A percentile compares a stretch with the other conserved stretches of the same genome.
Evolutionary conservation across 805 yeast genomes (phyloP).

Genomic region (Ogataea minuta): DNA sequence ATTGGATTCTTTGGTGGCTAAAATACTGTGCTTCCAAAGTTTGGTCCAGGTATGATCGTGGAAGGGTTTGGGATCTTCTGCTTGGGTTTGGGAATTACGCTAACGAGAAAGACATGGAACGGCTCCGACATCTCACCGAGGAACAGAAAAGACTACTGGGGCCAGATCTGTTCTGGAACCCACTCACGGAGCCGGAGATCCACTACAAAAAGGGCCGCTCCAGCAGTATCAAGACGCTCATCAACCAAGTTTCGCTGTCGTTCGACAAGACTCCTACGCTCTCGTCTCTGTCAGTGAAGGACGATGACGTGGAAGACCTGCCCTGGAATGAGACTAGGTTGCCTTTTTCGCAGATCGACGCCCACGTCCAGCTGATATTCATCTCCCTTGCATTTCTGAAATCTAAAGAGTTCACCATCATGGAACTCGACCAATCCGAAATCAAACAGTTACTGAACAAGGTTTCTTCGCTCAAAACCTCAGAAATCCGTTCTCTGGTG

Average conservation of each 20-base stretch:
- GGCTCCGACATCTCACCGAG: conserved; percentile 21
- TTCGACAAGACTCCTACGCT: conserved; percentile 31
- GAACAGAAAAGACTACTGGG: conserved; percentile 39
- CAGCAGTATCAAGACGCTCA: conserved; percentile 32
- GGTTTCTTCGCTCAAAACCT: conserved; percentile 42
- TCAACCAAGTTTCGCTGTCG: conserved; percentile 25
- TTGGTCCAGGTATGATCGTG: conserved; percentile 77
- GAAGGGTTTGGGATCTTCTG: conserved; percentile 84
- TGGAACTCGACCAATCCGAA: conserved; percentile 89
- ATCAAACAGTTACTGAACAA: conserved; percentile 73
- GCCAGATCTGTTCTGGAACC: conserved; percentile 64
- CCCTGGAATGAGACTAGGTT: conserved; percentile 23
- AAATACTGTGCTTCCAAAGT: conserved; percentile 87
- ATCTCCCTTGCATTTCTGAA: conserved; percentile 76
- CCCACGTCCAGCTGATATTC: conserved; percentile 74
- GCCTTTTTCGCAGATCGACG: conserved; percentile 63
- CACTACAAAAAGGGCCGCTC: conserved; percentile 25
- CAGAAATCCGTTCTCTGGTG: conserved; percentile 29
- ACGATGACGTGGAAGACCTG: conserved; percentile 27
- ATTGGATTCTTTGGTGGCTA: conserved; percentile 95
- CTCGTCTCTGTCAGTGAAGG: conserved; percentile 17
- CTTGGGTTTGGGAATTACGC: conserved; percentile 65
- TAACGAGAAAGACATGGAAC: conserved; percentile 25
- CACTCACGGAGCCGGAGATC: conserved; percentile 30
- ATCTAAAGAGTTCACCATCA: conserved; percentile 70